A percentile compares a stretch with the other conserved stretches of the same genome.
Conservation (phyloP, 2,329 filamentous ascomycete genomes). For the Neopestalotiopsis clavispora region DNA sequence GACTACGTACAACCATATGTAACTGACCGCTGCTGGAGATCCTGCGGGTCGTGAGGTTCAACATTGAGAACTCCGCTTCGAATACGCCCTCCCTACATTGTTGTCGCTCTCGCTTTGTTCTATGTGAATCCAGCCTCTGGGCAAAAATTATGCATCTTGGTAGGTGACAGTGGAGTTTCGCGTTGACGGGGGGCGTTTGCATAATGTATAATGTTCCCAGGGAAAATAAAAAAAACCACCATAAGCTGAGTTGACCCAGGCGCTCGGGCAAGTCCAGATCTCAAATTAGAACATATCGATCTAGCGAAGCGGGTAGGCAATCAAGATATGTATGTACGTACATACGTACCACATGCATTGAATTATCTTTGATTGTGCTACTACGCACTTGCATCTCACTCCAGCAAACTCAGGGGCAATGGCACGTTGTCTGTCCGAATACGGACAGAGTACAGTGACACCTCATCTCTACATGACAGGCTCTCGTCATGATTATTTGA, state of each 20-base stretch:
- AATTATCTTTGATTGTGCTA: not conserved
- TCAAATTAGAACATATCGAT: not conserved
- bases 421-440: not conserved
- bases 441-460: not conserved
- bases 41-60: not conserved
- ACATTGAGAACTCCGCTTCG: not conserved
- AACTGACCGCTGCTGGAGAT: not conserved
- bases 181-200: not conserved
- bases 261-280: not conserved
- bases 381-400: not conserved
- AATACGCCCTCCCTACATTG: not conserved
- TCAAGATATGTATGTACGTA: not conserved
- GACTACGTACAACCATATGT: not conserved
- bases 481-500: not conserved
- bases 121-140: not conserved
- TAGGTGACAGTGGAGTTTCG: not conserved
- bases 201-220: not conserved
- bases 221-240: not conserved
- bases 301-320: not conserved
- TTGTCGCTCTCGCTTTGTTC: not conserved
- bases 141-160: not conserved
- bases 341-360: not conserved
- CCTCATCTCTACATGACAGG: not conserved
- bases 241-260: not conserved
- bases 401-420: not conserved